Evolutionary conservation across 192 early-diverging fungal genomes (phyloP).

Genomic region (Dispira simplex): DNA sequence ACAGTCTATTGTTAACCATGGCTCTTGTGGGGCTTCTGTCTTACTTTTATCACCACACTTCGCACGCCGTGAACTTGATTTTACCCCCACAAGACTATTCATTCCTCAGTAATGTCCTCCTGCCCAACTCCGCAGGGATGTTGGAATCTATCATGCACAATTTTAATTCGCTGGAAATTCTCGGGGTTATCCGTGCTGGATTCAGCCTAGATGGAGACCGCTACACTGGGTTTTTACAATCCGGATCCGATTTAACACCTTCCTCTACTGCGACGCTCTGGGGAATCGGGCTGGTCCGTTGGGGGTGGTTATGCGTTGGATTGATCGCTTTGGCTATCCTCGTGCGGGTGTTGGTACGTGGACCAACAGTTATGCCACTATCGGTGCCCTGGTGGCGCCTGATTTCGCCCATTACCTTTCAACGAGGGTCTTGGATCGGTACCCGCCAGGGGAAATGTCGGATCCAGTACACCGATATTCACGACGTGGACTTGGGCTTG

Average conservation of each 20-base stretch:
- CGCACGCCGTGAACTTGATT: slow-evolving; percentile 10
- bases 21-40: slow-evolving; percentile 8
- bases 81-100: slow-evolving; percentile 8
- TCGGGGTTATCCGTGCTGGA: background rate
- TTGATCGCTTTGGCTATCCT: background rate
- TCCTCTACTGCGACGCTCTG: background rate
- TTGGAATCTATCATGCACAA: background rate
- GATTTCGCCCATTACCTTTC: background rate
- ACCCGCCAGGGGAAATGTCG: no score
- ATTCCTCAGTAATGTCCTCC: background rate
- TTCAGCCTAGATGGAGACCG: background rate
- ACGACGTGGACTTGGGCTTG: background rate
- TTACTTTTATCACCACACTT: slow-evolving; percentile 5
- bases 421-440: background rate
- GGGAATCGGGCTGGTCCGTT: background rate
- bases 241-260: background rate
- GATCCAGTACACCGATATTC: background rate
- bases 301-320: background rate
- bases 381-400: background rate
- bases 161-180: slow-evolving; percentile 5
- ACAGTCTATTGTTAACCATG: background rate
- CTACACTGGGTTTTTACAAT: background rate
- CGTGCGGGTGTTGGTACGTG: background rate
- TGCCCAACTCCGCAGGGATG: background rate
- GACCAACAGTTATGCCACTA: background rate